Evolutionary conservation across 169 alveolate genomes (phyloP), one percentile per base, ranked within the genome.

Genomic region (Eimeria necatrix): DNA sequence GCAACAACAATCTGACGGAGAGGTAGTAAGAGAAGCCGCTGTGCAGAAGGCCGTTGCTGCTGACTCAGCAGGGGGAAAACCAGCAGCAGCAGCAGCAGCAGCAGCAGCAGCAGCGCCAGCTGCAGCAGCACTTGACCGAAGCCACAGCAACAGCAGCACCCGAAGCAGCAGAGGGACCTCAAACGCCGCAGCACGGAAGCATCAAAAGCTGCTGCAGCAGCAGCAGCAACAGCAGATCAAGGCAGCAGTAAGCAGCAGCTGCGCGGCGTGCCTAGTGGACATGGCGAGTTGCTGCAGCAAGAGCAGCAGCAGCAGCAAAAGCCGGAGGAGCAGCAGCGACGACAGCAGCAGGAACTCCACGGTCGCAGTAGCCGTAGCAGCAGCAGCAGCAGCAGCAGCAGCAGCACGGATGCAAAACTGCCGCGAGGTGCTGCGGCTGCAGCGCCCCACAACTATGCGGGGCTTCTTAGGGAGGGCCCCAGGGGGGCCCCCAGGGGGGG

Each of bases 71-170:
- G 22, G 24, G 18, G 74, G 32, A 64, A 18, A n/a, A 64, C 46
- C 74, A 64, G 74, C 74, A 64, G 22, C 41, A 12, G 24, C 74
- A 14, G 73, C 73, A 61, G 73, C 73, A 61, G 22, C 32, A 9
- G 74, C 74, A 8, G 74, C 74, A 64, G 22, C 74, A 64, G 22
- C 74, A 64, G 22, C 74, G 22, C 10, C 74, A 64, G 74, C 74
- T 6, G 22, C 74, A 64, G 74, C 73, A 61, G 9, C 73, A n/a
- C 73, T 61, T 32, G 41, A 32, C 41, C 41, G 41, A 32, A 32
- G 41, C 41, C 41, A 32, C 41, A 32, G 41, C 41, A 32, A 32
- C 41, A 32, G 41, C 41, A 32, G 41, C 41, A 32, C 41, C 41
- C 41, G 41, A 32, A 32, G 41, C 41, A 32, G 41, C 41, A 32